Conservation (phyloP, 108 stramenopile genomes). For the Nitzschia putrida region DNA sequence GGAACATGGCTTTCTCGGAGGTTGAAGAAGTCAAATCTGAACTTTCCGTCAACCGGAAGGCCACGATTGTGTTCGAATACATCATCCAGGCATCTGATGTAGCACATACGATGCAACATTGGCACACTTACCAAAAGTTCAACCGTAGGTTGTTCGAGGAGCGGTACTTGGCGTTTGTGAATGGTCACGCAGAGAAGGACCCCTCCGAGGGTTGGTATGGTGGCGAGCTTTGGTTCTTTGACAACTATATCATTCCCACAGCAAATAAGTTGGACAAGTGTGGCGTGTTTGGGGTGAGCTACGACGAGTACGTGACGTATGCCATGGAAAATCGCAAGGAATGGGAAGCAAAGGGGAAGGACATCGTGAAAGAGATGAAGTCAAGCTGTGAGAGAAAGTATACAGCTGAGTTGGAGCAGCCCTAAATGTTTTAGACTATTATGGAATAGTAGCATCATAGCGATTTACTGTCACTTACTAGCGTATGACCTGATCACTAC, state of each 20-base stretch:
- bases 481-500: too few species aligned
- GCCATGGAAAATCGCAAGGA: slow-evolving; percentile 2
- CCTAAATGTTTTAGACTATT: too few species aligned
- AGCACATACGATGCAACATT: too few species aligned
- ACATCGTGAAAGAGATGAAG: too few species aligned
- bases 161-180: neutral
- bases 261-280: slow-evolving; percentile 39
- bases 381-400: too few species aligned
- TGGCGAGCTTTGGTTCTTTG: slow-evolving; percentile 50
- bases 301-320: slow-evolving; percentile 1
- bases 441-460: too few species aligned
- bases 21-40: too few species aligned
- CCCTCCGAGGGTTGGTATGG: slow-evolving; percentile 50
- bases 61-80: neutral
- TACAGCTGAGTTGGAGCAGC: too few species aligned
- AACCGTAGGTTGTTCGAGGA: slow-evolving; percentile 2
- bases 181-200: slow-evolving; percentile 14
- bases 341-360: neutral
- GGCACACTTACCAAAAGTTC: slow-evolving; percentile 28
- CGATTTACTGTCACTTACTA: too few species aligned
- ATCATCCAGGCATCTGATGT: slow-evolving; percentile 18
- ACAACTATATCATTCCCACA: slow-evolving; percentile 50
- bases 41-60: neutral
- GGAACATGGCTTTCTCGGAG: slow-evolving; percentile 31
- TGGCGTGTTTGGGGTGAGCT: slow-evolving; percentile 4